Base-by-base conservation (phyloP, 148 eudicot genomes). In the Polygonum maritimum region DNA sequence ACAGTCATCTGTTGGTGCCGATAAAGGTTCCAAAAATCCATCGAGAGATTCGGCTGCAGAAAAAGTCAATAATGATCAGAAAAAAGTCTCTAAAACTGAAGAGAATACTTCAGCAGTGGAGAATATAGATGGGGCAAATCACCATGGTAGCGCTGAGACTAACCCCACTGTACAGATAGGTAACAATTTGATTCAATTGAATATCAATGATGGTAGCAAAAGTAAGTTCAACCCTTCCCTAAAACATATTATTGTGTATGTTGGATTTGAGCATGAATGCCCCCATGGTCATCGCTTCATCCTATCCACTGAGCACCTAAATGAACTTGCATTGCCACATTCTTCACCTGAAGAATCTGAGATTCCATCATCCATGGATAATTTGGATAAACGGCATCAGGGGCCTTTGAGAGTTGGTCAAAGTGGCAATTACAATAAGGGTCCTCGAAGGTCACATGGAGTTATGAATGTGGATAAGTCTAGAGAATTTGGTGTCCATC, bases 211-310 rank as follows among this genome's bases (percentile, higher is more conserved):
- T 49, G 79, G 74, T 75, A 87, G 84, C 79, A 85, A 77, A 63
- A 60, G 80, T 36, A 80, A 85, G 74, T 78, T 78, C 77, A 63
- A 70, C 80, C 77, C 81, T 81, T 74, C 87, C 54, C 74, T 77
- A 82, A 85, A 86, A 79, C 87, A 80, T 47, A 83, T 81, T 71
- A 80, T 83, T 19, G 82, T 87, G 21, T 92, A 92, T 87, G 87
- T 89, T 75, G 98, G 97, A 48, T 92, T 90, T 88, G 98, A 94
- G 85, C 92, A 92, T 83, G 98, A 94, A 82, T 94, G 98, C 75
- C 96, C 98, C 76, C 88, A 76, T 77, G 98, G 98, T 41, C 98
- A 94, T 80, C 92, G 98, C 75, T 94, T 86, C 78, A 88, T 94
- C 49, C 80, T 94, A 77, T 87, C 89, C 74, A 81, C 84, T 45